Evolutionary conservation across 2,329 filamentous ascomycete species (phyloP).

Genomic region (Zalaria sp.): DNA sequence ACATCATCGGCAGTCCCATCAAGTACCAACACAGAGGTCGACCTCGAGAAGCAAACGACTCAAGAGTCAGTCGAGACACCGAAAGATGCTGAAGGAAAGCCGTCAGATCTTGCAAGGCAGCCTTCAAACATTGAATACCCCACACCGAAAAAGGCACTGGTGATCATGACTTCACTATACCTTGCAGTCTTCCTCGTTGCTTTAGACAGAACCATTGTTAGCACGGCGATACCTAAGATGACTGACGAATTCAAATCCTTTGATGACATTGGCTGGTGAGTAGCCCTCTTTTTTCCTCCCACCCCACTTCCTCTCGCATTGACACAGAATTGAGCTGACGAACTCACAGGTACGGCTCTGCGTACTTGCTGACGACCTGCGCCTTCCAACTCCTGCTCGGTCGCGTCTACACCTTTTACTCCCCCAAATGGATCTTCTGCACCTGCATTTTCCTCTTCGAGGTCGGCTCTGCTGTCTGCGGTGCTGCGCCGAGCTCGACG

Average conservation of each 20-base stretch:
- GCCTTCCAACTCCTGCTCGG: slow-evolving; percentile 28
- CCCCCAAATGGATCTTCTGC: slow-evolving; percentile 33
- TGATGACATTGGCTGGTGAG: slow-evolving; percentile 33
- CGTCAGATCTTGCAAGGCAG: background rate
- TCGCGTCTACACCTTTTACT: slow-evolving; percentile 33
- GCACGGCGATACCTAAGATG: slow-evolving; percentile 33
- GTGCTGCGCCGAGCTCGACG: slow-evolving; percentile 33
- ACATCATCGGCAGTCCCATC: background rate
- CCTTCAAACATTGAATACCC: background rate
- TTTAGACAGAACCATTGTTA: slow-evolving; percentile 33
- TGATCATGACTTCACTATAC: background rate
- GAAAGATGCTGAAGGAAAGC: no score
- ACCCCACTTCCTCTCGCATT: no score
- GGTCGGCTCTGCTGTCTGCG: slow-evolving; percentile 37
- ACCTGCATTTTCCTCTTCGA: slow-evolving; percentile 34
- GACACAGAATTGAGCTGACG: no score
- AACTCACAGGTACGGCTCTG: background rate
- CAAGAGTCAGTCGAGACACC: background rate
- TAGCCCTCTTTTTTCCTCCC: slow-evolving; percentile 7
- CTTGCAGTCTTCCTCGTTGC: slow-evolving; percentile 16
- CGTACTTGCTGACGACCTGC: slow-evolving; percentile 10
- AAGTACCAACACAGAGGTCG: background rate
- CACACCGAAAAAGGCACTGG: background rate
- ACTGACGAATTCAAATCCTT: slow-evolving; percentile 33
- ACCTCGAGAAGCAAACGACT: background rate